Conservation (phyloP, 2,329 filamentous ascomycete species). For the Arthrobotrys entomopaga region DNA sequence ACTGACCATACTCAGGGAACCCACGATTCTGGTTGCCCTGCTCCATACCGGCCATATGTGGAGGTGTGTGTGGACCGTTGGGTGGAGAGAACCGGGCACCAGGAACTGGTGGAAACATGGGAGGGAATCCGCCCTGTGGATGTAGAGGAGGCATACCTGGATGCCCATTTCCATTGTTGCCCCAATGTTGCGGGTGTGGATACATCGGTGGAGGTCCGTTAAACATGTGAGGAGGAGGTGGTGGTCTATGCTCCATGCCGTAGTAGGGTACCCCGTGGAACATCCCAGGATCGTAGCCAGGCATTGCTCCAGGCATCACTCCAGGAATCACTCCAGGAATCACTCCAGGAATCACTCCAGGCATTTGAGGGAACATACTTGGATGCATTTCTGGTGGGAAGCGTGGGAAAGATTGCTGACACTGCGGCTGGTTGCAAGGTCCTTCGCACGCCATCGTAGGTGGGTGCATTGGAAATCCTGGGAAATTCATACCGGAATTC, state of each 20-base stretch:
- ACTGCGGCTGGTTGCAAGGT: constrained; percentile 43
- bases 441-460: constrained; percentile 40
- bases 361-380: constrained; percentile 36
- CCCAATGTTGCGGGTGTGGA: constrained; percentile 39
- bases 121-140: constrained; percentile 23
- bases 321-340: constrained; percentile 33
- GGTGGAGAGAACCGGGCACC: constrained; percentile 29
- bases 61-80: constrained; percentile 11
- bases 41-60: constrained; percentile 28
- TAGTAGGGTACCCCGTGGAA: constrained; percentile 25
- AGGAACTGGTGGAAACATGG: constrained; percentile 16
- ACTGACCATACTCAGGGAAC: constrained; percentile 26
- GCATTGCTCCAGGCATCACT: constrained; percentile 21
- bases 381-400: constrained; percentile 26
- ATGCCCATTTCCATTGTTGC: constrained; percentile 13
- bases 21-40: constrained; percentile 25
- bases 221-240: constrained; percentile 28
- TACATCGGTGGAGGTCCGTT: constrained; percentile 24
- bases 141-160: constrained; percentile 32
- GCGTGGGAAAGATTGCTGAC: constrained; percentile 17
- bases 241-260: constrained; percentile 10
- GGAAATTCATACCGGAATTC: constrained; percentile 9
- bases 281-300: constrained; percentile 42
- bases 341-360: constrained; percentile 13
- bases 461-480: constrained; percentile 23